Evolutionary conservation across 2,329 filamentous ascomycete genomes (phyloP), one percentile per base, ranked within the genome.

Genomic region (Pyrenophora teres): DNA sequence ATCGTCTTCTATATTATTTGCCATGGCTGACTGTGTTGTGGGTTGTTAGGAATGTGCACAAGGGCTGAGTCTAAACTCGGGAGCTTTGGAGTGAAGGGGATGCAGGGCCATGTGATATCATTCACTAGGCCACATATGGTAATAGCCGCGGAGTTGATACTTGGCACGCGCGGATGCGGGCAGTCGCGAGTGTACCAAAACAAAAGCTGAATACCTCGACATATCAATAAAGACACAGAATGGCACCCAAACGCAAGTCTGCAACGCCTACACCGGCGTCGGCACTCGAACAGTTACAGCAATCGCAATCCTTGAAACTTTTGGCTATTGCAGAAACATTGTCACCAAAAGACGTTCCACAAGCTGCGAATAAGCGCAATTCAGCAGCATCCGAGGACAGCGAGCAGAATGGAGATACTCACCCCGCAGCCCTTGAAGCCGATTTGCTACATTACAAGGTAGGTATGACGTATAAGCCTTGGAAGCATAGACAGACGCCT

Each of bases 361-460:
- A 76, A 32, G 61, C 65, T 21, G 63, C 68, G 39, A 70, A 73
- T 56, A 77, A 75, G 62, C 74, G 73, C 47, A 70, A 63, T 44
- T 78, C 74, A 23, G 82, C 88, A 57, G 86, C 81, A 27, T 95
- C 90, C 3, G 89, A 94, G 73, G 84, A 85, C 40, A 54, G 81
- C 82, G 19, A 81, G 86, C 56, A 85, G 87, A 60, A 84, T 82
- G 54, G 84, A 85, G 15, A 90, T 87, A 8, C 91, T 23, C 66
- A 73, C 45, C 70, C 92, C 0, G 83, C 88, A 13, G 87, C 87
- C 15, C 80, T 97, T 6, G 86, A 90, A 59, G 90, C 89, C 23
- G 93, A 97, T 73, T 81, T 97, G 23, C 80, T 83, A 25, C 92
- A 97, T 74, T 97, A 97, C 78, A 91, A 90, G 70, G 83, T 83